phyloP scores from a whole-genome alignment of 2,329 filamentous ascomycete species.

The Claviceps cyperi region DNA sequence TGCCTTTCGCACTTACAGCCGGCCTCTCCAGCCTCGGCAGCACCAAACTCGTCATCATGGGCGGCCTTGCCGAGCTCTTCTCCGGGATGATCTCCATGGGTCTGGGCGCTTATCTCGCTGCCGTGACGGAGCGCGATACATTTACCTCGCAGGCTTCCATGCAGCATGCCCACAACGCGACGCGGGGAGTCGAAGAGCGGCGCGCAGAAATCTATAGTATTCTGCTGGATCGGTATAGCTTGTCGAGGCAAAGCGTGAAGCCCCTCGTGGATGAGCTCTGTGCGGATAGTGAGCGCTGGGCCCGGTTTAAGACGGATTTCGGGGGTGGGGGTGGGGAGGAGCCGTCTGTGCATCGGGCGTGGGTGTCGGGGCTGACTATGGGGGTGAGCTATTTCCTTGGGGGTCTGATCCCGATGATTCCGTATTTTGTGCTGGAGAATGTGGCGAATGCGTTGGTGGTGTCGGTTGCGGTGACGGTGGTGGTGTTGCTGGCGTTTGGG shows the following conservation, averaged over 20 bases:
- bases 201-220: conserved; percentile 35
- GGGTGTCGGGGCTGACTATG: conserved; percentile 49
- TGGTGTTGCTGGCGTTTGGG: conserved; percentile 49
- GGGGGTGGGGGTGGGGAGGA: conserved; percentile 33
- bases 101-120: conserved; percentile 57
- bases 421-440: conserved; percentile 45
- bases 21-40: conserved; percentile 53
- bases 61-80: conserved; percentile 60
- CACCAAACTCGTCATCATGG: conserved; percentile 53
- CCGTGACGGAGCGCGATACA: conserved; percentile 38
- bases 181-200: conserved; percentile 27
- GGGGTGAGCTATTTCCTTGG: conserved; percentile 56
- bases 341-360: conserved; percentile 27
- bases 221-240: conserved; percentile 34
- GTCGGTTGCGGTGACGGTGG: conserved; percentile 44
- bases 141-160: conserved; percentile 34
- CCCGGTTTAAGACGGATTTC: conserved; percentile 47
- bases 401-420: conserved; percentile 54
- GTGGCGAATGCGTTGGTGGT: conserved; percentile 38
- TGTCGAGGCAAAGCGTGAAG: conserved; percentile 27
- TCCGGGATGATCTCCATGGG: conserved; percentile 68
- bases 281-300: conserved; percentile 32
- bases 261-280: conserved; percentile 36
- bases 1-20: conserved; percentile 66
- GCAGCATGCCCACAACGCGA: conserved; percentile 27